Base-by-base conservation (phyloP, 2,329 filamentous ascomycete species). In the Aureobasidium sp. region DNA sequence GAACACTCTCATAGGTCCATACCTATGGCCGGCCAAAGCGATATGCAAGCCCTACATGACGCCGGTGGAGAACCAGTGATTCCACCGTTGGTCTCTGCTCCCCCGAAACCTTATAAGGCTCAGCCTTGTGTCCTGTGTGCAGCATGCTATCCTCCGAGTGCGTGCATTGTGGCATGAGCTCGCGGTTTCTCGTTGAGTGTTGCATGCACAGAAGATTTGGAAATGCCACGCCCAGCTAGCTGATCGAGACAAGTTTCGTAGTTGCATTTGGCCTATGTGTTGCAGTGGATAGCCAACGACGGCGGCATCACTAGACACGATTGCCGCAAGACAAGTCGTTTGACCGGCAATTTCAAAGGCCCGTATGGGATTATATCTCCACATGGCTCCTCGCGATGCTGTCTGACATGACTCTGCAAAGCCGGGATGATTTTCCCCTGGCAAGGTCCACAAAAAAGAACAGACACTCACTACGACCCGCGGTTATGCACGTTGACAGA, bases 361-460 rank as follows among this genome's bases (percentile, higher is more conserved):
- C 39, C 27, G 11, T 31, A 15, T 48, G 41, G 20, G 11, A 25
- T 9, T 45, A 22, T 22, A 47, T 48, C 27, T 58, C 55, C 44
- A 58, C 55, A 48, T 58, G 41, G 34, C 20, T 34, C 42, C 4
- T 58, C 15, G 15, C 14, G 44, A 39, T 48, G 12, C 34, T 47
- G 29, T 48, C 15, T 39, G 15, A 58, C 55, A 58, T 45, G 55
- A 58, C 55, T 47, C 42, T 37, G 42, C 15, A 7, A 60, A 41
- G 44, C 42, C 57, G 29, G 20, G 31, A 39, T 27, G 41, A 31
- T 25, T 58, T 37, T 48, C 42, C 57, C 44, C 39, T 57, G 41
- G 44, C 22, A 34, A 49, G 57, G 20, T 60, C 57, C 57, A 60
- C 57, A 49, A 60, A 49, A 59, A 60, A 51, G 57, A 41, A 60